Percentiles rank a stretch among this genome's conserved stretches.
phyloP scores from a whole-genome alignment of 2,329 filamentous ascomycete species.

The Aspergillus hortae region DNA sequence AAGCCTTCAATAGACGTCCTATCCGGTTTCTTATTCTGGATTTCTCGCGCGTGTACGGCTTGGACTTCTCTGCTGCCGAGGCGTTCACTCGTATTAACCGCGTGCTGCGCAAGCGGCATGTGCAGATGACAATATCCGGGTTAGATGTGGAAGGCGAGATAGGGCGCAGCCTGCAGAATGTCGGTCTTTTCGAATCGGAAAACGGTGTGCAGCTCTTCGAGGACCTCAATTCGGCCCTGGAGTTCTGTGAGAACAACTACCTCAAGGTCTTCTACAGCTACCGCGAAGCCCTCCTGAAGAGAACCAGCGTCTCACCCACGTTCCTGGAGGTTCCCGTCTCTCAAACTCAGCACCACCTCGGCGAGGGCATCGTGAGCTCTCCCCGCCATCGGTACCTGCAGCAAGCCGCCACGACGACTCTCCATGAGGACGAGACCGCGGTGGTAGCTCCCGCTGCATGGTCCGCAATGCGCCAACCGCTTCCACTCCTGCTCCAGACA shows the following conservation, averaged over 20 bases:
- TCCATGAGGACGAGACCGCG: constrained; percentile 61
- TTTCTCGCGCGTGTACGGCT: constrained; percentile 80
- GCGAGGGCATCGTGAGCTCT: constrained; percentile 64
- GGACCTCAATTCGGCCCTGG: constrained; percentile 86
- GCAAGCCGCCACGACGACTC: constrained; percentile 70
- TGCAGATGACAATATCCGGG: constrained; percentile 79
- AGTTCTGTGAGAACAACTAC: constrained; percentile 92
- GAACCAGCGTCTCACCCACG: constrained; percentile 9
- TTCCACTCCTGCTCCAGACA: constrained; percentile 89
- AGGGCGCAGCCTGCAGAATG: constrained; percentile 73
- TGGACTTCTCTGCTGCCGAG: constrained; percentile 95
- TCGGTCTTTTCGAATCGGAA: constrained; percentile 73
- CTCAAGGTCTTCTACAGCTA: constrained; percentile 74
- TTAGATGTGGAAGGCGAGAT: constrained; percentile 72
- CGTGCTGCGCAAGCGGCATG: constrained; percentile 70
- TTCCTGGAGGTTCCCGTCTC: constrained; percentile 31
- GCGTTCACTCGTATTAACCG: constrained; percentile 91
- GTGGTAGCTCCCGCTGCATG: constrained; percentile 61
- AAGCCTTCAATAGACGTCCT: constrained; percentile 70
- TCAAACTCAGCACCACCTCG: constrained; percentile 15
- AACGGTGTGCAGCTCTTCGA: constrained; percentile 77
- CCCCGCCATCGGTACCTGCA: constrained; percentile 76
- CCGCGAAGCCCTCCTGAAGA: constrained; percentile 50
- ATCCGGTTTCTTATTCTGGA: constrained; percentile 90
- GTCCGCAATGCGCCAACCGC: constrained; percentile 82